These are phyloP conservation scores for Stemphylium lycopersici DNA, from an alignment of 2,329 filamentous ascomycete species.

Conservation along the genomic window DNA sequence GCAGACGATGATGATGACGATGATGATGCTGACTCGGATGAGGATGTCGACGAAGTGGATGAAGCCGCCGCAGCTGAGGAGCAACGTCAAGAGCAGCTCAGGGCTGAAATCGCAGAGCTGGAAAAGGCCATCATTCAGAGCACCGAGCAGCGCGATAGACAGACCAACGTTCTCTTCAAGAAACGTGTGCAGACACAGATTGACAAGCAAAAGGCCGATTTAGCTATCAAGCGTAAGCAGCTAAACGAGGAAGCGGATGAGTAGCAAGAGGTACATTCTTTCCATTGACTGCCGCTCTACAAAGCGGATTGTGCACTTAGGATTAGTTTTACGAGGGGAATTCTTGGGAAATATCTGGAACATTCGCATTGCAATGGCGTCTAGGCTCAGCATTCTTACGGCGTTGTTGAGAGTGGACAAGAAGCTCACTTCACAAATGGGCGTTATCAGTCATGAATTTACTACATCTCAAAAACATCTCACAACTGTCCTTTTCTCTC, in stretches of 20 bases:
- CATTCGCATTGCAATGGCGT: slow-evolving; percentile 8
- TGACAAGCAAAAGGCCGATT: slow-evolving; percentile 53
- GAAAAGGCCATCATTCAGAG: slow-evolving; percentile 57
- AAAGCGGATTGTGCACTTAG: neutral
- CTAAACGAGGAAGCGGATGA: slow-evolving; percentile 39
- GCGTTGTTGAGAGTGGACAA: neutral
- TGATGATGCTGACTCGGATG: slow-evolving; percentile 51
- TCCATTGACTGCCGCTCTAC: neutral
- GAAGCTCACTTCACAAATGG: neutral
- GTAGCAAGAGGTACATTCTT: slow-evolving; percentile 1
- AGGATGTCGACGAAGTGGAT: slow-evolving; percentile 54
- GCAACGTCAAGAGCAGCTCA: slow-evolving; percentile 53
- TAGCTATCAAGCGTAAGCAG: slow-evolving; percentile 62
- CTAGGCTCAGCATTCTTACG: slow-evolving; percentile 7
- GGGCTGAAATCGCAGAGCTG: slow-evolving; percentile 62
- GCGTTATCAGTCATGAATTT: neutral
- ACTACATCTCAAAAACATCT: neutral
- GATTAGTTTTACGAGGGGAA: neutral
- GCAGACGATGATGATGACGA: slow-evolving; percentile 53
- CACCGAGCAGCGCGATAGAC: slow-evolving; percentile 51
- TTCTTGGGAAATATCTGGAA: neutral
- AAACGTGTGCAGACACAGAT: slow-evolving; percentile 57
- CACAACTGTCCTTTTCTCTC: neutral
- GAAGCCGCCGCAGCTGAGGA: slow-evolving; percentile 58
- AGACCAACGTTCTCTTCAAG: slow-evolving; percentile 57